Evolutionary conservation across 2,329 filamentous ascomycete genomes (phyloP).

Genomic region (Exophiala sideris): DNA sequence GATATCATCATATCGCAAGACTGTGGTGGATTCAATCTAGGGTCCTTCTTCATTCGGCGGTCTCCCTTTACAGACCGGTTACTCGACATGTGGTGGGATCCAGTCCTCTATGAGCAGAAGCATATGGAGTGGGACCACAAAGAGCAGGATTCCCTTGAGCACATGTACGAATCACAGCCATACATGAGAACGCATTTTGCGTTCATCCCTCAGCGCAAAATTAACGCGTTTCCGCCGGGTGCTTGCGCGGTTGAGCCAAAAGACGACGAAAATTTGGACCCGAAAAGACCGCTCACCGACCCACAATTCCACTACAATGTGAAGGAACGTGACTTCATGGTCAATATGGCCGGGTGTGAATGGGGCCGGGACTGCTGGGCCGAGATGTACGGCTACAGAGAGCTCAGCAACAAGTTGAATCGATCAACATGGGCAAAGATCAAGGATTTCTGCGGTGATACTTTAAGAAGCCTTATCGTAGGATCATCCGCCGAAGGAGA

Average conservation of each 20-base stretch:
- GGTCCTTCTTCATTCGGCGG: constrained; percentile 86
- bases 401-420: constrained; percentile 87
- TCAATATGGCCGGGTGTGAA: constrained; percentile 98
- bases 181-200: constrained; percentile 87
- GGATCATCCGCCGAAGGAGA: neutral
- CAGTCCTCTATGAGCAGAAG: constrained; percentile 93
- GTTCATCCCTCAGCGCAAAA: constrained; percentile 84
- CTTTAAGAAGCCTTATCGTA: constrained; percentile 7
- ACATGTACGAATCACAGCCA: constrained; percentile 84
- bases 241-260: constrained; percentile 61
- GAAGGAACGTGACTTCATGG: constrained; percentile 82
- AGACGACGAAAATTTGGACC: constrained; percentile 2
- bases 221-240: constrained; percentile 90
- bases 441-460: constrained; percentile 31
- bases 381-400: constrained; percentile 93
- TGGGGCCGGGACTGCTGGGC: constrained; percentile 97
- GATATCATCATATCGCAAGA: constrained; percentile 89
- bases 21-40: constrained; percentile 92
- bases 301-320: constrained; percentile 80
- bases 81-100: constrained; percentile 97
- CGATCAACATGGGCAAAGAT: constrained; percentile 72
- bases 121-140: constrained; percentile 99
- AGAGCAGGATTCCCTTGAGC: constrained; percentile 91
- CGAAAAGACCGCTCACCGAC: constrained; percentile 43
- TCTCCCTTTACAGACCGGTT: constrained; percentile 86